Base-by-base conservation (phyloP, 2,329 filamentous ascomycete genomes). In the Dactylellina drechsleri region DNA sequence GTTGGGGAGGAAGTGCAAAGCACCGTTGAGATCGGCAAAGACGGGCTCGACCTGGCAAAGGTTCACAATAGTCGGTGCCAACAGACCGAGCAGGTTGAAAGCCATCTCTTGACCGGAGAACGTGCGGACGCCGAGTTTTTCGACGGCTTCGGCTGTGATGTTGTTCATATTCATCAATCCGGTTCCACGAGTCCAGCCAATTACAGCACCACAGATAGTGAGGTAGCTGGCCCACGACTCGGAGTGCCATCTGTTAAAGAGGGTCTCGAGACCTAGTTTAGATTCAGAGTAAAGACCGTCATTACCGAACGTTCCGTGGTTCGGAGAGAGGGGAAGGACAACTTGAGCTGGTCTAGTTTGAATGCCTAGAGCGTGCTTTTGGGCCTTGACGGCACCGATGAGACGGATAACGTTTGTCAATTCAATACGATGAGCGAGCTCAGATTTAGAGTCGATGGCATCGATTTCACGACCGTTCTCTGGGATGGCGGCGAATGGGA, bases 91-190 rank as follows among this genome's bases (percentile, higher is more conserved):
- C 78, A 99, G 84, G 84, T 99, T 99, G 87, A 99, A 99, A 15
- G 95, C 95, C 95, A 99, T 99, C 83, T 99, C 95, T 82, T 97
- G 93, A 84, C 98, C 95, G 8, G 94, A 98, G 86, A 99, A 99
- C 2, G 95, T 99, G 79, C 95, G 93, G 26, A 98, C 95, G 80
- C 95, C 95, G 78, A 96, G 95, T 79, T 92, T 92, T 85, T 99
- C 95, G 67, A 99, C 92, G 74, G 94, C 95, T 82, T 98, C 94
- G 41, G 95, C 95, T 78, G 98, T 93, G 79, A 98, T 89, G 83
- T 99, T 98, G 86, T 98, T 98, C 80, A 91, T 93, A 78, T 91
- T 92, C 94, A 99, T 99, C 79, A 99, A 89, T 81, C 95, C 95
- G 77, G 95, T 99, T 78, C 94, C 95, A 84, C 95, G 94, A 79